phyloP scores from a whole-genome alignment of 2,329 filamentous ascomycete genomes.

The Amylocarpus encephaloides region DNA sequence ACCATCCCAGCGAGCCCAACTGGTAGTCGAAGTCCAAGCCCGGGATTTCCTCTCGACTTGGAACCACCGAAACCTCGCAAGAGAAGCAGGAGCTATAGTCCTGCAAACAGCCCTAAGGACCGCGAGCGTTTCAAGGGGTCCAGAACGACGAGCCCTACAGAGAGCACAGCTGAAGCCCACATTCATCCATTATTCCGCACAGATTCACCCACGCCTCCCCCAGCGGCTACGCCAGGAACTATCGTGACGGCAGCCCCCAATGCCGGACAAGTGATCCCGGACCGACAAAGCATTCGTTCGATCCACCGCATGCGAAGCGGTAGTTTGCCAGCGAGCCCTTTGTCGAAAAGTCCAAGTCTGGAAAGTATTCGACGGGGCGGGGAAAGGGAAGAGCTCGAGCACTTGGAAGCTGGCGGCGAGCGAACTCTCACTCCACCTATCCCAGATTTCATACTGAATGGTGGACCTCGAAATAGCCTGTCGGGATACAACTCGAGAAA shows the following conservation, averaged over 20 bases:
- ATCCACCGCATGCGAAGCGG: constrained; percentile 50
- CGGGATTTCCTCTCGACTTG: constrained; percentile 52
- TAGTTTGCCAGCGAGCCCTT: constrained; percentile 45
- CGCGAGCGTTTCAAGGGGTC: constrained; percentile 12
- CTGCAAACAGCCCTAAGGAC: constrained; percentile 18
- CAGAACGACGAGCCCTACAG: constrained; percentile 28
- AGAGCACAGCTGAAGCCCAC: constrained; percentile 49
- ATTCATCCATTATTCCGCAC: constrained; percentile 75
- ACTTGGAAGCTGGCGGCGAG: constrained; percentile 25
- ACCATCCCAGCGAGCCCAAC: constrained; percentile 64
- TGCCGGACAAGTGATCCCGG: constrained; percentile 57
- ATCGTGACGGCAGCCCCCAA: constrained; percentile 64
- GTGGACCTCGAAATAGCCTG: constrained; percentile 45
- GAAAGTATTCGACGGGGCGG: constrained; percentile 35
- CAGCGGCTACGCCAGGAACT: constrained; percentile 61
- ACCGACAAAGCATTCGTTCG: constrained; percentile 45
- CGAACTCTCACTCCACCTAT: constrained; percentile 55
- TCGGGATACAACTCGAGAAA: constrained; percentile 36
- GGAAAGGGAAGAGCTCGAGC: constrained; percentile 27
- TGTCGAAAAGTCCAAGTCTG: constrained; percentile 44
- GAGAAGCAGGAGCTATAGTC: constrained; percentile 29
- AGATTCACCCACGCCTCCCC: constrained; percentile 62
- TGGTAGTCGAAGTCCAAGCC: constrained; percentile 58
- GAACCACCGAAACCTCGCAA: constrained; percentile 38
- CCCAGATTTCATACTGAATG: constrained; percentile 53